Base-by-base conservation (phyloP, 495 filamentous ascomycete species). In the Acidomyces sp. region DNA sequence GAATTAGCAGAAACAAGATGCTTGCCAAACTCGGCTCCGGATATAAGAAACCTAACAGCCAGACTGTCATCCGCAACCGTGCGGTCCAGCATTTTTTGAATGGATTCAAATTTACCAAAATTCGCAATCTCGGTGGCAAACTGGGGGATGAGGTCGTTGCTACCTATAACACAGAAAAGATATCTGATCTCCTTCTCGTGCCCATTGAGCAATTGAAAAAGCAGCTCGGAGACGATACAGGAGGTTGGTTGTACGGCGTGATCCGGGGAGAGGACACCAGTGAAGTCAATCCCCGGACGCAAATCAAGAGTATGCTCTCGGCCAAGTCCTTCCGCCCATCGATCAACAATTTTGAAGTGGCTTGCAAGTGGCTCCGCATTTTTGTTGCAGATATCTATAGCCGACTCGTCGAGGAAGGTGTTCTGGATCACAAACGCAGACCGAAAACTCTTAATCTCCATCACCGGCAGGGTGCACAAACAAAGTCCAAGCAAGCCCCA, bases 271-370 rank as follows among this genome's bases (percentile, higher is more conserved):
- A 84, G 37, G 90, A 97, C 56, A 58, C 62, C 28, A 92, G 79
- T 54, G 85, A 93, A 61, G 85, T 96, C 49, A 94, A 85, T 52
- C 69, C 86, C 25, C 74, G 90, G 43, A 94, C 85, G 10, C 81
- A 86, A 52, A 93, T 94, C 57, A 95, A 96, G 55, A 87, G 81
- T 16, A 97, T 97, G 90, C 70, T 95, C n/a, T 93, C 84, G 1
- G 87, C 90, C 31, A 97, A 97, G 55, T 90, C 85, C 0, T 97
- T 97, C 49, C 72, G 85, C 4, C 90, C 90, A 1, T 77, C 68
- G 45, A 84, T 97, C 53, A 82, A 75, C 48, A 74, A 65, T 11
- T 58, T 71, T n/a, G 85, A 90, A 18, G 83, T 93, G 58, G 92
- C 77, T 2, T 66, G 72, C 5, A 80, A 76, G 51, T 97, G 90